Evolutionary conservation across 1,284 basidiomycete species (phyloP).

Genomic region (Gymnopus androsaceus): DNA sequence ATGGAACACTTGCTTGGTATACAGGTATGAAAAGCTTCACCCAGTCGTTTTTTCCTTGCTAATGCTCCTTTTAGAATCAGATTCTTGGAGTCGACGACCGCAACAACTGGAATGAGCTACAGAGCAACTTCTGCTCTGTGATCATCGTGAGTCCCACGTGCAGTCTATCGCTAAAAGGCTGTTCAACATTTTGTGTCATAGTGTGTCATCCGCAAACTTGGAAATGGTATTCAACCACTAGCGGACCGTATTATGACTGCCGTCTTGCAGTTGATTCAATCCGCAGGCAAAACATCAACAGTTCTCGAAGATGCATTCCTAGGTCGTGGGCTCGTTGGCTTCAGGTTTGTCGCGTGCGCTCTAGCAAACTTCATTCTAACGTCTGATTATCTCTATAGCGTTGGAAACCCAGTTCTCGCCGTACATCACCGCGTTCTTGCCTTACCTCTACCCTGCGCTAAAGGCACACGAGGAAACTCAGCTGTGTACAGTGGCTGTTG

Average conservation of each 20-base stretch:
- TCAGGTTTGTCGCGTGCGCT: conserved; percentile 52
- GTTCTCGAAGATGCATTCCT: conserved; percentile 98
- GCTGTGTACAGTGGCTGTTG: conserved; percentile 93
- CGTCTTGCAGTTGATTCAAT: conserved; percentile 82
- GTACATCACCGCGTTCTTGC: conserved; percentile 90
- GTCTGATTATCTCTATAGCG: background rate
- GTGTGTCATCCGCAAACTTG: conserved; percentile 85
- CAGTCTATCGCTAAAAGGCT: background rate
- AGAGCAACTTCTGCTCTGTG: conserved; percentile 93
- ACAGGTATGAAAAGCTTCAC: conserved; percentile 48
- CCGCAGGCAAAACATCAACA: conserved; percentile 89
- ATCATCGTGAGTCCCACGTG: conserved; percentile 63
- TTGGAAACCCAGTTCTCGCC: conserved; percentile 86
- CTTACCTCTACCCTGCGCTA: conserved; percentile 88
- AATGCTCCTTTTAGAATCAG: conserved; percentile 65
- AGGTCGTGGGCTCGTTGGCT: conserved; percentile 88
- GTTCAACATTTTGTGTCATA: conserved; percentile 32
- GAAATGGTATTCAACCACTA: conserved; percentile 82
- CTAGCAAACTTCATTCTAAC: no score
- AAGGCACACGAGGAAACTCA: conserved; percentile 94
- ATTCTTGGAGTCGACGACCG: conserved; percentile 94
- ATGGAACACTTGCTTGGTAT: conserved; percentile 89
- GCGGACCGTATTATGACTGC: conserved; percentile 97
- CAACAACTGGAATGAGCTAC: conserved; percentile 99
- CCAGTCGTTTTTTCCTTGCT: background rate